Evolutionary conservation across 1,284 basidiomycete genomes (phyloP).

Genomic region (Heterobasidion parviporum): DNA sequence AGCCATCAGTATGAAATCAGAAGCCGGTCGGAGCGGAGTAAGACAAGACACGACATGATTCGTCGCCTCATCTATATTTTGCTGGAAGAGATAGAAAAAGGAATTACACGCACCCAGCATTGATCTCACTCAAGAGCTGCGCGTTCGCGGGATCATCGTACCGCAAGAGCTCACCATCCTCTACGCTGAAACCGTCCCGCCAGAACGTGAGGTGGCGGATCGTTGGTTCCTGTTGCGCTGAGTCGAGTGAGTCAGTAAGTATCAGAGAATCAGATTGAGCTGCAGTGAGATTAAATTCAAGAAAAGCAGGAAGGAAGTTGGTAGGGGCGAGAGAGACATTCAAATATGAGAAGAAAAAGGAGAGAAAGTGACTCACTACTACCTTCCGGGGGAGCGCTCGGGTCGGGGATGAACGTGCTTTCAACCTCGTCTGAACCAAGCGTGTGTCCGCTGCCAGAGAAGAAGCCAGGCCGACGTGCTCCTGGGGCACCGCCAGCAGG

Average conservation of each 20-base stretch:
- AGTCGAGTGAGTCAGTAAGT: background rate
- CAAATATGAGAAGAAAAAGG: background rate
- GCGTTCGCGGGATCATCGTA: conserved; percentile 82
- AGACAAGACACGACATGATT: too few relatives aligned
- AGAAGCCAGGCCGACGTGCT: conserved; percentile 23
- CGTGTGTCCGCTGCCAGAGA: conserved; percentile 71
- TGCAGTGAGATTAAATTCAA: background rate
- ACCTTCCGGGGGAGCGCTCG: conserved; percentile 28
- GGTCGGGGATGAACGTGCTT: conserved; percentile 67
- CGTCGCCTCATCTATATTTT: too few relatives aligned
- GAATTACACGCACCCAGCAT: conserved; percentile 56
- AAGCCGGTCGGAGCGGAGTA: too few relatives aligned
- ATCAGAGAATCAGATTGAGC: too few relatives aligned
- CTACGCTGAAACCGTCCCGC: conserved; percentile 90
- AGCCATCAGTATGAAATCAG: too few relatives aligned
- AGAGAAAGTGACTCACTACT: background rate
- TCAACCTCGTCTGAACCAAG: conserved; percentile 84
- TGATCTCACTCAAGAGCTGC: conserved; percentile 70
- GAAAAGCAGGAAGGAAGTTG: background rate
- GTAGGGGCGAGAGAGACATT: background rate
- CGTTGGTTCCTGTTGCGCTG: conserved; percentile 35
- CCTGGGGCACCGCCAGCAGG: conserved; percentile 9
- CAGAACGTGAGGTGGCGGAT: conserved; percentile 87
- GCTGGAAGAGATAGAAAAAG: background rate
- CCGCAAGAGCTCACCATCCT: conserved; percentile 79